These are phyloP conservation scores for Tephrocybe sp. DNA, from an alignment of 768 basidiomycete species.

Conservation along the genomic window DNA sequence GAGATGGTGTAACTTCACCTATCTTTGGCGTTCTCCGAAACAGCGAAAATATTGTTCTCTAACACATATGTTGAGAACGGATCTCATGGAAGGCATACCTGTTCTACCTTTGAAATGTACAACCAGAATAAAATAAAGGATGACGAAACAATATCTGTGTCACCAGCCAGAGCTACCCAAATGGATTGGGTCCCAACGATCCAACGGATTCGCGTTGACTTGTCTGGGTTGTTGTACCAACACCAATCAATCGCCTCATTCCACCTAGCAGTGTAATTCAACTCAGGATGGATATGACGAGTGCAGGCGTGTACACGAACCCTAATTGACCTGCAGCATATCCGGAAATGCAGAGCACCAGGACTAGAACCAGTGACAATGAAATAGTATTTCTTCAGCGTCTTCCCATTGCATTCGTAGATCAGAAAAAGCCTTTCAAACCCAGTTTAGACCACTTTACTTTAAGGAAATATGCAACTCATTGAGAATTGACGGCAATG, in stretches of 20 bases:
- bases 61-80: neutral
- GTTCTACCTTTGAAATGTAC: constrained; percentile 5
- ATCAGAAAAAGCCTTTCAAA: constrained; percentile 1
- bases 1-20: neutral
- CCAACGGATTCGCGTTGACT: constrained; percentile 2
- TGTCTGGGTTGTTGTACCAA: no score
- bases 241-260: constrained; percentile 2
- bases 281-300: neutral
- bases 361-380: neutral
- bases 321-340: constrained; percentile 5
- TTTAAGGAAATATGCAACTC: neutral
- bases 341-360: neutral
- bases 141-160: constrained; percentile 10
- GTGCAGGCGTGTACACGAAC: neutral
- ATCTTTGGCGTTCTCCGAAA: neutral
- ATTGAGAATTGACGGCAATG: constrained; percentile 6
- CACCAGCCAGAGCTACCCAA: constrained; percentile 9
- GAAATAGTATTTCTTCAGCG: constrained; percentile 8
- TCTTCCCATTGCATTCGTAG: constrained; percentile 1
- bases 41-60: neutral
- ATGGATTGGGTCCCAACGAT: constrained; percentile 9
- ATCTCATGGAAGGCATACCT: neutral
- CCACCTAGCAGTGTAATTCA: constrained; percentile 1
- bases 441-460: neutral
- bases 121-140: constrained; percentile 7